These are phyloP conservation scores for Penicillium decumbens DNA, from an alignment of 2,329 filamentous ascomycete genomes.

Conservation along the genomic window DNA sequence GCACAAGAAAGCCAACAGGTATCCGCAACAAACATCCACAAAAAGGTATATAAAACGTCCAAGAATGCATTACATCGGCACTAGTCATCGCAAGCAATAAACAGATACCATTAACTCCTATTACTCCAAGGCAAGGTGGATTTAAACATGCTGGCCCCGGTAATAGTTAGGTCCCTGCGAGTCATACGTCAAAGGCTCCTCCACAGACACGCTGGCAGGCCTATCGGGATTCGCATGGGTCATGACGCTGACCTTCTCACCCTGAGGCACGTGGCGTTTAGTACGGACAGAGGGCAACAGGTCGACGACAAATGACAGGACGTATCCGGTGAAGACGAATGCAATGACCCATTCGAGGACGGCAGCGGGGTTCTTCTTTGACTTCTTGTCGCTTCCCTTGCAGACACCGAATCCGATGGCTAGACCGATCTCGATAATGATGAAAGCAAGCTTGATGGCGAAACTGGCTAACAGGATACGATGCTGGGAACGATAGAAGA, in stretches of 20 bases:
- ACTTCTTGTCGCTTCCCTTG: conserved; percentile 42
- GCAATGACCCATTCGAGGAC: conserved; percentile 75
- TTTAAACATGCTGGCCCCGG: conserved; percentile 27
- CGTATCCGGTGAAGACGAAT: conserved; percentile 81
- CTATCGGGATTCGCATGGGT: conserved; percentile 17
- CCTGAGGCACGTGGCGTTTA: conserved; percentile 46
- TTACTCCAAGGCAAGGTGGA: not conserved
- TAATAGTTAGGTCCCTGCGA: conserved; percentile 35
- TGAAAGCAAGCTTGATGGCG: conserved; percentile 80
- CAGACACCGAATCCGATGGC: conserved; percentile 60
- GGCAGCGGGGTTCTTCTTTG: conserved; percentile 62
- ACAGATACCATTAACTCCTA: not conserved
- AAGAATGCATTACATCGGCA: conserved; percentile 1
- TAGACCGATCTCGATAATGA: conserved; percentile 71
- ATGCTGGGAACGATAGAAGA: conserved; percentile 67
- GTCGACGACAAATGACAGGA: conserved; percentile 82
- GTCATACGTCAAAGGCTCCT: conserved; percentile 38
- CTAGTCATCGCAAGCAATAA: not conserved
- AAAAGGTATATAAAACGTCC: not conserved
- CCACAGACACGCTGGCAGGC: conserved; percentile 24
- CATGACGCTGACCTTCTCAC: conserved; percentile 30
- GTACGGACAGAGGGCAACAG: conserved; percentile 71
- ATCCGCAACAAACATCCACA: not conserved
- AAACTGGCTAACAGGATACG: conserved; percentile 72
- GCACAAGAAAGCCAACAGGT: not conserved